phyloP scores from a whole-genome alignment of 352 stramenopile genomes.

The Pythium rhizo-oryzae region DNA sequence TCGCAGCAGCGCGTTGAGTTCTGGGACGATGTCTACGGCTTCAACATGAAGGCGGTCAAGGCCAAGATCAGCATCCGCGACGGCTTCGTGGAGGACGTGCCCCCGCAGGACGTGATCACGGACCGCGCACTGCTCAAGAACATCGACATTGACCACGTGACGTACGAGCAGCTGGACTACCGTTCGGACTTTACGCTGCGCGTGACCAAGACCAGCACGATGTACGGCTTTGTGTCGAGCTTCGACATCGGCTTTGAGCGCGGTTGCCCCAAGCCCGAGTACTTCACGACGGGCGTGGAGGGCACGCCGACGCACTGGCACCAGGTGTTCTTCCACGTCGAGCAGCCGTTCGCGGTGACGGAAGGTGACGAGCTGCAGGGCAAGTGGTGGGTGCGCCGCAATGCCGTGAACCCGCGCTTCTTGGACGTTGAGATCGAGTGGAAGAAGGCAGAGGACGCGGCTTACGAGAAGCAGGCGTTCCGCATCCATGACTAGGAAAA shows the following conservation, averaged over 20 bases:
- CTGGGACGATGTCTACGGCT: conserved; percentile 98
- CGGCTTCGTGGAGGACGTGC: conserved; percentile 96
- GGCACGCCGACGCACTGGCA: conserved; percentile 98
- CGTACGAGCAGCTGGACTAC: conserved; percentile 96
- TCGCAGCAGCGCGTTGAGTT: conserved; percentile 82
- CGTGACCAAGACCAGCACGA: conserved; percentile 84
- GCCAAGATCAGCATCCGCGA: conserved; percentile 94
- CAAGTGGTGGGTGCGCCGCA: conserved; percentile 88
- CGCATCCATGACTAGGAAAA: conserved; percentile 70
- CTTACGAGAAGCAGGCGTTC: conserved; percentile 64
- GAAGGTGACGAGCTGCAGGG: conserved; percentile 81
- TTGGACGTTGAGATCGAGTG: conserved; percentile 91
- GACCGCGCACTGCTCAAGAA: conserved; percentile 82
- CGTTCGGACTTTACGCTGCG: conserved; percentile 88
- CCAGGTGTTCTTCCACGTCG: conserved; percentile 98
- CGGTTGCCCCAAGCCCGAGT: conserved; percentile 91
- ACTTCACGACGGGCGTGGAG: conserved; percentile 93
- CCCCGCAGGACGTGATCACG: conserved; percentile 87
- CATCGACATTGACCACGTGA: conserved; percentile 90
- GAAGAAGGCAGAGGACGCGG: conserved; percentile 47
- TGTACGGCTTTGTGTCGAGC: conserved; percentile 96
- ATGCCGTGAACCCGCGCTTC: conserved; percentile 93
- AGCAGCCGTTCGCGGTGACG: conserved; percentile 70
- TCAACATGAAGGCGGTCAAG: conserved; percentile 98
- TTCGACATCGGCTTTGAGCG: conserved; percentile 98